Conservation (phyloP, 208 protist species). For the Acanthamoeba royreba region DNA sequence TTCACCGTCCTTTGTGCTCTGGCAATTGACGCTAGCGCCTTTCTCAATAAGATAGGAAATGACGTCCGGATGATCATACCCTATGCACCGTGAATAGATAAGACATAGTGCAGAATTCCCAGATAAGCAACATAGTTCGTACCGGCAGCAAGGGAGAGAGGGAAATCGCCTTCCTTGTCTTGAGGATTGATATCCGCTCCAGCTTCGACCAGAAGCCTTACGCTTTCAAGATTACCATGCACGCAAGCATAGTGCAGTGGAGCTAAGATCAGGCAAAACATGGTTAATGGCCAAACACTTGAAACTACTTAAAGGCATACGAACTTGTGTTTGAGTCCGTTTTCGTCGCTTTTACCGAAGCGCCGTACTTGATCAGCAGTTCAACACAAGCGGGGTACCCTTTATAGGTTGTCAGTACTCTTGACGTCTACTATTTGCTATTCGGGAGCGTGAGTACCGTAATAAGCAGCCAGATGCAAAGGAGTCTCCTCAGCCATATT, state of each 20-base stretch:
- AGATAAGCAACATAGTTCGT: too few relatives aligned
- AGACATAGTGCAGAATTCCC: too few relatives aligned
- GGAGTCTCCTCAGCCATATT: neutral
- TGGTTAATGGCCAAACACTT: too few relatives aligned
- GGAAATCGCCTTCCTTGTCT: constrained; percentile 3
- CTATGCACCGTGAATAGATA: too few relatives aligned
- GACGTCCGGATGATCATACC: neutral
- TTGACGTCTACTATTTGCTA: too few relatives aligned
- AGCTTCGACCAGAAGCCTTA: neutral
- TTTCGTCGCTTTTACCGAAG: neutral
- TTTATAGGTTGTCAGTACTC: neutral
- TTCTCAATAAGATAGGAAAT: neutral
- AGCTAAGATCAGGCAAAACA: neutral
- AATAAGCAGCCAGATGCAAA: neutral
- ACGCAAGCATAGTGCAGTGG: neutral
- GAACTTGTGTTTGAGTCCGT: neutral
- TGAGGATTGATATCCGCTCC: neutral
- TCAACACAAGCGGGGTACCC: neutral
- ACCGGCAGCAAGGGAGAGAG: neutral
- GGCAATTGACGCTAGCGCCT: neutral
- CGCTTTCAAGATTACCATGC: neutral
- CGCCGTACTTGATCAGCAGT: neutral
- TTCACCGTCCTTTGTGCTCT: neutral
- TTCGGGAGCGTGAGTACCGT: too few relatives aligned
- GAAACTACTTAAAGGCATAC: too few relatives aligned